Evolutionary conservation across 1,139 yeast species (phyloP).

Genomic region (Taiozyma sp.): DNA sequence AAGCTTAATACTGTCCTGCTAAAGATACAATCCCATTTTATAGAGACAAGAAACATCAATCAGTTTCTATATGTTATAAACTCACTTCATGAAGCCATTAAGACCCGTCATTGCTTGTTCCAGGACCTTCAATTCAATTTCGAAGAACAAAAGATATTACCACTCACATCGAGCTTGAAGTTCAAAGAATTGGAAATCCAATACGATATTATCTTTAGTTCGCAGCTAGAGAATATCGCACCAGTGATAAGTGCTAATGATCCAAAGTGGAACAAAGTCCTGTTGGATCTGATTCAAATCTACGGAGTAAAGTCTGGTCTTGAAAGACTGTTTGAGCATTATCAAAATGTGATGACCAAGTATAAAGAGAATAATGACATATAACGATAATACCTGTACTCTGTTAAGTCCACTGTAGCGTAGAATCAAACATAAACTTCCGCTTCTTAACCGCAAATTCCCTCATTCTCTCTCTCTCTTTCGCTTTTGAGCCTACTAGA

Average conservation of each 20-base stretch:
- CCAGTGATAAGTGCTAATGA: not conserved
- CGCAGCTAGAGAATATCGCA: not conserved
- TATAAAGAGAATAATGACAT: too few relatives aligned
- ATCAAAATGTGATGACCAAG: not conserved
- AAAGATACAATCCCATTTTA: slow-evolving; percentile 4
- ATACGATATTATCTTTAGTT: not conserved
- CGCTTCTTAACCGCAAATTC: not conserved
- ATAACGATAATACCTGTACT: not conserved
- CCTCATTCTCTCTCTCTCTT: not conserved
- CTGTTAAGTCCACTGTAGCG: not conserved
- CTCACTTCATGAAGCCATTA: slow-evolving; percentile 9
- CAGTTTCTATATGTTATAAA: slow-evolving; percentile 14
- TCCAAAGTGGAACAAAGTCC: not conserved
- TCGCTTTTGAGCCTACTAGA: not conserved
- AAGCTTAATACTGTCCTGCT: slow-evolving; percentile 15
- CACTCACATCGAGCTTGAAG: not conserved
- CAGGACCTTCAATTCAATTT: not conserved
- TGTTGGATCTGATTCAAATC: not conserved
- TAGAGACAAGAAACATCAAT: slow-evolving; percentile 15
- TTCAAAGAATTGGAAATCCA: not conserved
- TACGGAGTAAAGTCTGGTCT: not conserved
- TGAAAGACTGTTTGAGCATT: not conserved
- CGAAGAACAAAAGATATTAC: not conserved
- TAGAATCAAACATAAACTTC: not conserved
- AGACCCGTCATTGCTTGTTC: slow-evolving; percentile 1